Percentiles rank a stretch among this genome's conserved stretches.
Conservation (phyloP, 306 rosid genomes). For the Sicyos edulis region DNA sequence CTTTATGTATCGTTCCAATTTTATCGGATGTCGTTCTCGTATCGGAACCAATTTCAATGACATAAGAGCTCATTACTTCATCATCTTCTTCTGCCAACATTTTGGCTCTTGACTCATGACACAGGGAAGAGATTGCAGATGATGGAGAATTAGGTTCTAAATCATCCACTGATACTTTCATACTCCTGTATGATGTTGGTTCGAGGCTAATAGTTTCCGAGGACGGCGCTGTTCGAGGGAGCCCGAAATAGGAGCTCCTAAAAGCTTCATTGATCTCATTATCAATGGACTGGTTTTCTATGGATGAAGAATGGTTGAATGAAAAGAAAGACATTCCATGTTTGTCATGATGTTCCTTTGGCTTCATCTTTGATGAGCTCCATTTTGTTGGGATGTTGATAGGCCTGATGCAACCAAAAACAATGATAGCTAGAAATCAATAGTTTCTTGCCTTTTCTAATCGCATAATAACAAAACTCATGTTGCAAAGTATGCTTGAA, state of each 20-base stretch:
- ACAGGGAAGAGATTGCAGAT: conserved; percentile 62
- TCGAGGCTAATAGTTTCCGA: conserved; percentile 65
- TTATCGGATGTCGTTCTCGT: conserved; percentile 14
- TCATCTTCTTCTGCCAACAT: conserved; percentile 31
- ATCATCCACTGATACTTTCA: conserved; percentile 49
- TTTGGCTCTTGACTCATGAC: conserved; percentile 51
- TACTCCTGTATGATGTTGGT: conserved; percentile 51
- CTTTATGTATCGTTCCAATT: too few relatives aligned
- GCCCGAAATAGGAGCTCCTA: conserved; percentile 46
- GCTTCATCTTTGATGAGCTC: conserved; percentile 45
- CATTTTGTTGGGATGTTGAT: conserved; percentile 56
- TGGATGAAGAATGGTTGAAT: conserved; percentile 30
- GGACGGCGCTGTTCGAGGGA: conserved; percentile 56
- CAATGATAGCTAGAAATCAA: background rate
- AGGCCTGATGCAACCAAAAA: conserved; percentile 51
- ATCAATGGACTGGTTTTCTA: conserved; percentile 40
- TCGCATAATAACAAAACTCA: background rate
- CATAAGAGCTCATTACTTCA: conserved; percentile 75
- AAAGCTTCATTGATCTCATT: conserved; percentile 36
- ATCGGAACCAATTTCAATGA: conserved; percentile 61
- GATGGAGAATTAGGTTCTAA: conserved; percentile 57
- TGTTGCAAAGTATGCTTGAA: background rate
- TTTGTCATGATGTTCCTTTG: conserved; percentile 40
- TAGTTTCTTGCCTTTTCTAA: too few relatives aligned
- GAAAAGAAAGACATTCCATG: conserved; percentile 37